Base-by-base conservation (phyloP, 2,329 filamentous ascomycete species). In the Pyrenochaeta sp. region DNA sequence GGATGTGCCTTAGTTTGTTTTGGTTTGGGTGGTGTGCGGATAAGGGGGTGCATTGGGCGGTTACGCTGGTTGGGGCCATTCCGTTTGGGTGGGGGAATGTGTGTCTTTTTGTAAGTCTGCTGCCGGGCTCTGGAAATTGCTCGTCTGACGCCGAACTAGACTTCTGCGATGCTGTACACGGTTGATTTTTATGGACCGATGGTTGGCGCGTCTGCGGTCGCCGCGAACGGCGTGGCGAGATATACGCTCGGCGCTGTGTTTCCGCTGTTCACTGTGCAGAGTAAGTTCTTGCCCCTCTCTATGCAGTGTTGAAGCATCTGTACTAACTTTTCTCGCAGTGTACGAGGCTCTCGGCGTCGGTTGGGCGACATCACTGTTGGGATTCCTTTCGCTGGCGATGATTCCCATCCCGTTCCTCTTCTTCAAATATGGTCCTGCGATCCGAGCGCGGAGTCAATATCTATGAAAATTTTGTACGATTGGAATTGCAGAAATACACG, bases 51-150 rank as follows among this genome's bases (percentile, higher is more conserved):
- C 74, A 75, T 3, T 84, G 81, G 79, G 77, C 74, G 0, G 23
- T 40, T 2, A 75, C 75, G 15, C 76, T 77, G 0, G 63, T 79
- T 0, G 77, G 80, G 3, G 79, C 82, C 6, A 69, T 83, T 3
- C 72, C 78, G 0, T 85, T 86, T 55, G 80, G 80, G 0, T 83
- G 79, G 75, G 83, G 82, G 1, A 85, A 84, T 53, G 64, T 85
- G 1, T 81, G 77, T 46, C 71, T 86, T 2, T 86, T 86, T 53
- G 75, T 84, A 74, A 75, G 67, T 65, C 27, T n/a, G n/a, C n/a
- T n/a, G n/a, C n/a, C n/a, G n/a, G n/a, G n/a, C n/a, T n/a, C n/a
- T n/a, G n/a, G n/a, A n/a, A n/a, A n/a, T n/a, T n/a, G n/a, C n/a
- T n/a, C n/a, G n/a, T n/a, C n/a, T n/a, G n/a, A n/a, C n/a, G n/a